Base-by-base conservation (phyloP, 352 stramenopile genomes). In the Phytophthora ohioensis region DNA sequence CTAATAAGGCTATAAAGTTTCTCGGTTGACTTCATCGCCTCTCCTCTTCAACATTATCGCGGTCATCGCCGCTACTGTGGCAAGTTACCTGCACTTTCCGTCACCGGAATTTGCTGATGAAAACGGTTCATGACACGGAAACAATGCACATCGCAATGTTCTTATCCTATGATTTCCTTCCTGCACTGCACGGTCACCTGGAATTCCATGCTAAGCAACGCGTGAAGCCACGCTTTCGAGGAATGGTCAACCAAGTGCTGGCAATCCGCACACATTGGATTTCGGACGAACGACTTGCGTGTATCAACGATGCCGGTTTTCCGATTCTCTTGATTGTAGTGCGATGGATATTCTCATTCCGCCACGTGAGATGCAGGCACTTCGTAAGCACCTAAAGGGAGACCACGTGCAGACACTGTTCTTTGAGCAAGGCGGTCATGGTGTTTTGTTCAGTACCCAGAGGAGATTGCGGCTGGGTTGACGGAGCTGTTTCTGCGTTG, bases 291-390 rank as follows among this genome's bases (percentile, higher is more conserved):
- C 72, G 80, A 0, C 73, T 88, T 35, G 67, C 48, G 2, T 35
- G 38, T 3, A 82, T 88, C 47, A 75, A 69, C 36, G 58, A 68
- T 9, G 49, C 42, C 6, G 78, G 75, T 0, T 88, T 84, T 54
- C 80, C 78, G 0, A 71, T 88, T 35, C 61, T 85, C 6, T 61
- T 88, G 30, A 43, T 88, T n/a, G 80, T 6, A 60, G 70, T 21
- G 64, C 60, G 0, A 53, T 81, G 32, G 80, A 85, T 53, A 73
- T 78, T 31, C 57, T 85, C 15, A 84, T 88, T 5, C 75, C 73
- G 4, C 67, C 67, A 0, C 46, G 58, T 10, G 73, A 88, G 52
- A 80, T 75, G 46, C 54, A 65, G 45, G 64, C 59, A 6, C 60
- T 86, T 12, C 61, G 34, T 5, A 3, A 78, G 11, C 53, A 65